Percentiles rank a stretch among this genome's conserved stretches.
These are phyloP conservation scores for Tulasnella sp. DNA, from an alignment of 768 basidiomycete genomes.

Conservation along the genomic window DNA sequence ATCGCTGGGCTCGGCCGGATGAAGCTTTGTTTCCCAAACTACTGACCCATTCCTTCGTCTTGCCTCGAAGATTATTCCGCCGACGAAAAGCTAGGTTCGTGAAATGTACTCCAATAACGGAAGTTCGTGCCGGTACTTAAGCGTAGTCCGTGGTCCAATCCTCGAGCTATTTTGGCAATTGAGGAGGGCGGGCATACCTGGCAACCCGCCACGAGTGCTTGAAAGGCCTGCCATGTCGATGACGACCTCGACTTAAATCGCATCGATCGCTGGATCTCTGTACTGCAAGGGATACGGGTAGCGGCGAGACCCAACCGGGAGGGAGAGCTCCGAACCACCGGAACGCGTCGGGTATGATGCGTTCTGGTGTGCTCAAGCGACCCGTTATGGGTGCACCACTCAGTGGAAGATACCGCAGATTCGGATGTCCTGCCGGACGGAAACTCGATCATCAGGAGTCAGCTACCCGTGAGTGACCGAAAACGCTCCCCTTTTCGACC, in stretches of 20 bases:
- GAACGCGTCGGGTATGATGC: constrained; percentile 1
- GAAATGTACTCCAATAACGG: background rate
- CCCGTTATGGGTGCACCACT: constrained; percentile 2
- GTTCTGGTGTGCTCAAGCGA: constrained; percentile 11
- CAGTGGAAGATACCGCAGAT: constrained; percentile 6
- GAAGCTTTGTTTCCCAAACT: background rate
- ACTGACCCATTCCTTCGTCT: background rate
- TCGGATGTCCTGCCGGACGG: constrained; percentile 9
- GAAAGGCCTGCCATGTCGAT: background rate
- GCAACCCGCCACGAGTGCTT: background rate
- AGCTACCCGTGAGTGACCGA: constrained; percentile 3
- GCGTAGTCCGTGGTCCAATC: background rate
- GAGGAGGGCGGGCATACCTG: background rate
- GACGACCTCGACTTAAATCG: constrained; percentile 5
- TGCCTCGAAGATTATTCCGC: constrained; percentile 8
- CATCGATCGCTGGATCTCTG: constrained; percentile 9
- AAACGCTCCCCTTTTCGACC: constrained; percentile 7
- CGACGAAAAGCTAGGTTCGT: constrained; percentile 2
- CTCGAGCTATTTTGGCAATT: background rate
- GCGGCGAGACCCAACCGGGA: constrained; percentile 5
- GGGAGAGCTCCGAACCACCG: background rate
- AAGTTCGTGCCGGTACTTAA: background rate
- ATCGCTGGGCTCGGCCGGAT: background rate
- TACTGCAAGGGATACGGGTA: background rate
- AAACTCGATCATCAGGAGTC: constrained; percentile 6